Evolutionary conservation across 805 yeast species (phyloP), one percentile per base, ranked within the genome.

Genomic region (Ogataea parapolymorpha): DNA sequence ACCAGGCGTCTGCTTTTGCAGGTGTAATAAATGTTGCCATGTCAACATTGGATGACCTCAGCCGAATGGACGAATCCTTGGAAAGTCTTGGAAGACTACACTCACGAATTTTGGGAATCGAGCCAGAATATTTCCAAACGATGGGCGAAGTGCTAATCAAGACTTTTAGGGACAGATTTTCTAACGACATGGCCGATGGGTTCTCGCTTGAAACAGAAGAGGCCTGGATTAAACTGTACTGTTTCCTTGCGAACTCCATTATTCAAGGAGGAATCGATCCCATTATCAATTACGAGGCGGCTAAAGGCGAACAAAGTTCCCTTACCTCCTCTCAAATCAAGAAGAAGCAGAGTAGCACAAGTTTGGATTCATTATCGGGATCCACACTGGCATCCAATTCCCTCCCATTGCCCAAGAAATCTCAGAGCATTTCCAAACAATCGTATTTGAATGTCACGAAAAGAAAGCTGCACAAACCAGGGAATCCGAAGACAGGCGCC

Each of bases 1-100:
- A 84, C 56, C 95, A 87, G 63, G 88, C 93, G 1, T 75, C 79
- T 12, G 75, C 90, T 6, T 82, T 86, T 66, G 88, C 91, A 0
- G 89, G 90, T 5, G 86, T 86, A 14, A 60, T 87, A 51, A 75
- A 85, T 22, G 71, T 79, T 31, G 84, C 90, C 2, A 77, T 86
- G 44, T 62, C 73, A 22, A 79, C 78, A 49, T 65, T 86, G 38
- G 89, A 83, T 39, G 71, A 80, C 48, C 66, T 85, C 38, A 55
- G 71, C 3, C 60, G 63, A 6, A 63, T 85, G 50, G 81, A 82
- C 52, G 82, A 72, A 18, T 80, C 80, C 41, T 63, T 87, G 36
- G 66, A 66, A 32, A 74, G 75, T 34, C 62, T 86, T 49, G 95
- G 90, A 2, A 84, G 83, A 56, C 67, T 86, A 37, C 95, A 87